These are phyloP conservation scores for Physcomitrellopsis africana DNA, from an alignment of 225 moss, liverwort and hornwort species.

Conservation along the genomic window DNA sequence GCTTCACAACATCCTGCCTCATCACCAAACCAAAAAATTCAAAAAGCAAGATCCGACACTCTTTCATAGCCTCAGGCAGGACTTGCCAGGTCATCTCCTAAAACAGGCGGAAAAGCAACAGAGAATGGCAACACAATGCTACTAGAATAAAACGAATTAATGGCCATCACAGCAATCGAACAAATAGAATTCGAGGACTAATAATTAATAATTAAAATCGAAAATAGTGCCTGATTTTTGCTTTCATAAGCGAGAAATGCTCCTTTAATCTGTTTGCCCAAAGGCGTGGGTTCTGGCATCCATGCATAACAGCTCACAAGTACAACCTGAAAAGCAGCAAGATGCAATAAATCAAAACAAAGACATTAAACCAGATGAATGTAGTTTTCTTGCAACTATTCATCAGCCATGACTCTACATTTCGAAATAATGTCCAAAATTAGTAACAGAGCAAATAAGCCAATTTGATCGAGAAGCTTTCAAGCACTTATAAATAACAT, in stretches of 20 bases:
- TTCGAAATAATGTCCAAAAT: constrained; percentile 11
- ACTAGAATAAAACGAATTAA: constrained; percentile 10
- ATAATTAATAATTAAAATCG: background rate
- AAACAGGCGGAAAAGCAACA: background rate
- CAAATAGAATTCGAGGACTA: background rate
- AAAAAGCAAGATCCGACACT: constrained; percentile 18
- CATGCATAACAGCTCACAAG: constrained; percentile 75
- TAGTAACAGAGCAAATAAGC: background rate
- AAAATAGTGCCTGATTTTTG: constrained; percentile 77
- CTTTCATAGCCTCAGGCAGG: constrained; percentile 15
- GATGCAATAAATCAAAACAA: constrained; percentile 13
- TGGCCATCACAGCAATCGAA: background rate
- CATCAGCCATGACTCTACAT: background rate
- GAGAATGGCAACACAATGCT: constrained; percentile 13
- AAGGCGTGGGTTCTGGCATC: constrained; percentile 49
- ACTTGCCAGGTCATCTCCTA: constrained; percentile 1
- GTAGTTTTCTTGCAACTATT: background rate
- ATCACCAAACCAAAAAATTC: constrained; percentile 25
- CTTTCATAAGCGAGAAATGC: constrained; percentile 83
- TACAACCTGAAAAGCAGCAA: constrained; percentile 53
- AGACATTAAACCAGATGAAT: constrained; percentile 5
- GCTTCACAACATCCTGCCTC: constrained; percentile 63
- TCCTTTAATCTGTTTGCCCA: constrained; percentile 63
- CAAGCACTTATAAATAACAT: background rate
- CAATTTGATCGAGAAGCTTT: background rate